phyloP scores from a whole-genome alignment of 2,329 filamentous ascomycete species.

The Cladosporium austrohemisphaericum region DNA sequence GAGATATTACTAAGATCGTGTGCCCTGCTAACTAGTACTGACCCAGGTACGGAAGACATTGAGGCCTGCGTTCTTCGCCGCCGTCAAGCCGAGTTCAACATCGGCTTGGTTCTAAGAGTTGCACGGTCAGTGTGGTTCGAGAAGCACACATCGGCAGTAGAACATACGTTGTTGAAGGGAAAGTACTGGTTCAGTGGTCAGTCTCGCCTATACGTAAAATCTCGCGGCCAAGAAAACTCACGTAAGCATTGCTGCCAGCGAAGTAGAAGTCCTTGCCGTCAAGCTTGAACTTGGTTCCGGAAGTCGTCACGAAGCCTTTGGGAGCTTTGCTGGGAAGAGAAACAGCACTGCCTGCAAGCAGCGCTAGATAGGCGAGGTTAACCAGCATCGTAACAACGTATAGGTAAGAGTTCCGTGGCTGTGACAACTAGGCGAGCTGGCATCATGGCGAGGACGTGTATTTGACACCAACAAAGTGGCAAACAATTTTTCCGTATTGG shows the following conservation, averaged over 20 bases:
- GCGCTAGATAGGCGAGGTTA: background rate
- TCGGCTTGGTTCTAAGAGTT: conserved; percentile 44
- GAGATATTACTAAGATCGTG: too few relatives aligned
- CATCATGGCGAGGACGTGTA: too few relatives aligned
- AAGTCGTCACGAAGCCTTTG: conserved; percentile 48
- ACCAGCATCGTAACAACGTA: conserved; percentile 1
- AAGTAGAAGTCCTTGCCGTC: conserved; percentile 56
- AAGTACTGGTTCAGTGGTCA: conserved; percentile 29
- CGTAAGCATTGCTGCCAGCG: conserved; percentile 55
- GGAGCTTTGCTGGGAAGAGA: conserved; percentile 15
- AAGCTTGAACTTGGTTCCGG: conserved; percentile 51
- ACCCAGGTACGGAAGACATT: conserved; percentile 56
- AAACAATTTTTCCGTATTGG: too few relatives aligned
- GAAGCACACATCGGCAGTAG: too few relatives aligned
- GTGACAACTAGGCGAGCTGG: too few relatives aligned
- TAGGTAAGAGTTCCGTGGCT: too few relatives aligned
- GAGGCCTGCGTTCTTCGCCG: conserved; percentile 47
- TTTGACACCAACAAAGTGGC: too few relatives aligned
- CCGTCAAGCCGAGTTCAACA: conserved; percentile 44
- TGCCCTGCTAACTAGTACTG: too few relatives aligned
- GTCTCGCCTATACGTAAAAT: background rate
- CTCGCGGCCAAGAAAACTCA: conserved; percentile 30
- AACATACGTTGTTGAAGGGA: conserved; percentile 50
- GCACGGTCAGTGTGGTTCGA: too few relatives aligned
- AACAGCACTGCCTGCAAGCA: conserved; percentile 1